Base-by-base conservation (phyloP, 2,329 filamentous ascomycete genomes). In the Neonectria ditissima region DNA sequence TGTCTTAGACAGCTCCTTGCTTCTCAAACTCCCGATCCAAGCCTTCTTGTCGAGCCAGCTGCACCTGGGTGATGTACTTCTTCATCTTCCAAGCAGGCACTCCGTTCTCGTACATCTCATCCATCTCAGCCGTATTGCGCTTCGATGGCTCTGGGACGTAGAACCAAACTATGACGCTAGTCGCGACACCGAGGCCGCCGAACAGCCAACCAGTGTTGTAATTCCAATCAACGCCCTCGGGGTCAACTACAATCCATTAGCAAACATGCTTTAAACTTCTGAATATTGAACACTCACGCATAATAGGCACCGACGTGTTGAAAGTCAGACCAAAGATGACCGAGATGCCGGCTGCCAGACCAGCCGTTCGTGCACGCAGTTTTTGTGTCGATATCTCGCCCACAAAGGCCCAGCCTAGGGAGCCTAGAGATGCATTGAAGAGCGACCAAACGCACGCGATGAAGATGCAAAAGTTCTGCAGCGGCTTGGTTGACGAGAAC, bases 71-170 rank as follows among this genome's bases (percentile, higher is more conserved):
- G 1, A 66, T 45, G 20, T 64, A 60, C 28, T 66, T 66, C 10
- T 47, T 47, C 66, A 68, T 68, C 34, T 55, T 54, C 54, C 66
- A 59, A 18, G 63, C 66, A 2, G 60, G 63, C 2, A 68, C 54
- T 3, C 57, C 39, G 24, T 68, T 68, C 41, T 64, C 60, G 32
- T 64, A 68, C 66, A 68, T 68, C 44, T 68, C 66, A 39, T 68
- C 66, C 59, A 68, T 59, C 54, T 68, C 66, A 14, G 66, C 63
- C n/a, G 66, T 18, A 24, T 68, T 68, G 6, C 66, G 60, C 41
- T 62, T 56, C 10, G 63, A 56, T 4, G 60, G 60, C 44, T 68
- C 63, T 0, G 66, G 65, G 14, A 66, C 63, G 7, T 59, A 68
- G 13, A 68, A 63, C 48, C 53, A 68, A 1, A 62, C 47, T 4